phyloP scores from a whole-genome alignment of 441 rosid species.

The Brassica balearica region DNA sequence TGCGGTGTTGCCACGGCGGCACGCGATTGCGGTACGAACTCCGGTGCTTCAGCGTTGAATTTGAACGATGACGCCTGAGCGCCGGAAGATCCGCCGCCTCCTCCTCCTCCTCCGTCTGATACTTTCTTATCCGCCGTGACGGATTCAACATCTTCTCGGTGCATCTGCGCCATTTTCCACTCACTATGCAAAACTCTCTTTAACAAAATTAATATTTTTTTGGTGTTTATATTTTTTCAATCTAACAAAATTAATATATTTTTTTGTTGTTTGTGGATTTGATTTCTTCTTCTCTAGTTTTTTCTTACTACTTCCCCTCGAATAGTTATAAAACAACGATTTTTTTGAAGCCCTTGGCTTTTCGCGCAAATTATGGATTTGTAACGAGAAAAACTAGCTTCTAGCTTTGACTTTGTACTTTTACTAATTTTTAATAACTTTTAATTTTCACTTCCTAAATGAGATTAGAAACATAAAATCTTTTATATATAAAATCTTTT shows the following conservation, averaged over 20 bases:
- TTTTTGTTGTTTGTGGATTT: constrained; percentile 40
- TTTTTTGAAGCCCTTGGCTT: constrained; percentile 65
- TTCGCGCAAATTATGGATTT: constrained; percentile 58
- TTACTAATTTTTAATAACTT: constrained; percentile 5
- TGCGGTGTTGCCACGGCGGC: constrained; percentile 40
- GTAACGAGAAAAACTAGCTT: constrained; percentile 38
- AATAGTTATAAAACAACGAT: constrained; percentile 59
- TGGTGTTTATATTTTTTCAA: constrained; percentile 5
- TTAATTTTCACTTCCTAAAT: not conserved
- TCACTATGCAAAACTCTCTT: constrained; percentile 32
- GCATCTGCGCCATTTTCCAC: constrained; percentile 64
- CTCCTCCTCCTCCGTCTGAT: constrained; percentile 33
- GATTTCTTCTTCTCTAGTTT: constrained; percentile 37
- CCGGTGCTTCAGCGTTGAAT: constrained; percentile 92
- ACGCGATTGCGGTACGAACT: constrained; percentile 79
- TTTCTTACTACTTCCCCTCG: constrained; percentile 42
- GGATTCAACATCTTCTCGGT: constrained; percentile 49
- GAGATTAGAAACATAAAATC: not conserved
- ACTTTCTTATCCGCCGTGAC: constrained; percentile 38
- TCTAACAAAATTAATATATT: constrained; percentile 20
- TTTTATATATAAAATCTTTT: no score
- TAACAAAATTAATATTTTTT: constrained; percentile 13
- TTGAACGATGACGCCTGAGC: constrained; percentile 54
- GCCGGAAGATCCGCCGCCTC: constrained; percentile 32
- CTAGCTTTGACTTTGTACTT: constrained; percentile 33